Evolutionary conservation across 106 monocot species (phyloP).

Genomic region (Dendrobium officinale): DNA sequence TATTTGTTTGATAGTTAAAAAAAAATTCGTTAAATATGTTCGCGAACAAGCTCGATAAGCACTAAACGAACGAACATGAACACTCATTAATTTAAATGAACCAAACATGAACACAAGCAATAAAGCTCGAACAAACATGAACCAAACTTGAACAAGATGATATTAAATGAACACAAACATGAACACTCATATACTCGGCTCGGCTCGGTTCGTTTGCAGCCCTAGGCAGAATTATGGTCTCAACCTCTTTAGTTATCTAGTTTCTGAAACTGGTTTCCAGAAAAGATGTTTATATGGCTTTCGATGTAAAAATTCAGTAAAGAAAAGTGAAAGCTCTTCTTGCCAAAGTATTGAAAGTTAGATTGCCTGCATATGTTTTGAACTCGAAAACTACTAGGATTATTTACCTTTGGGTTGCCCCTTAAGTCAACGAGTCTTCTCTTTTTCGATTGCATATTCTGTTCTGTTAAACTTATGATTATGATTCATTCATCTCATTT

Average conservation of each 20-base stretch:
- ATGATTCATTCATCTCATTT: background rate
- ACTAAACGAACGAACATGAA: too few relatives aligned
- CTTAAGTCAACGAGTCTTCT: background rate
- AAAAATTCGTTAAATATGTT: too few relatives aligned
- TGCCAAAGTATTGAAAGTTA: background rate
- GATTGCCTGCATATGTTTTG: background rate
- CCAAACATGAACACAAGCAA: too few relatives aligned
- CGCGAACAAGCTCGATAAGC: too few relatives aligned
- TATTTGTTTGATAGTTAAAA: too few relatives aligned
- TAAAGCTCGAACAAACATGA: too few relatives aligned
- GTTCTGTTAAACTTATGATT: background rate
- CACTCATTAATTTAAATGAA: too few relatives aligned
- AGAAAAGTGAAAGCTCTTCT: background rate
- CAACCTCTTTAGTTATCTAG: background rate
- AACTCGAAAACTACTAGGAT: background rate
- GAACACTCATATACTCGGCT: too few relatives aligned
- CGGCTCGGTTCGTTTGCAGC: too few relatives aligned
- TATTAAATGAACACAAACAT: too few relatives aligned
- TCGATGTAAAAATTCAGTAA: background rate
- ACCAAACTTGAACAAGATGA: too few relatives aligned
- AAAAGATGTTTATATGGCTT: background rate
- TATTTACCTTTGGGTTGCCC: background rate
- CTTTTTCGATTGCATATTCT: background rate
- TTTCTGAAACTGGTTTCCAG: background rate
- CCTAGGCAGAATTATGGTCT: too few relatives aligned